These are phyloP conservation scores for Gossypium schwendimanii DNA, from an alignment of 441 rosid genomes.

Conservation along the genomic window DNA sequence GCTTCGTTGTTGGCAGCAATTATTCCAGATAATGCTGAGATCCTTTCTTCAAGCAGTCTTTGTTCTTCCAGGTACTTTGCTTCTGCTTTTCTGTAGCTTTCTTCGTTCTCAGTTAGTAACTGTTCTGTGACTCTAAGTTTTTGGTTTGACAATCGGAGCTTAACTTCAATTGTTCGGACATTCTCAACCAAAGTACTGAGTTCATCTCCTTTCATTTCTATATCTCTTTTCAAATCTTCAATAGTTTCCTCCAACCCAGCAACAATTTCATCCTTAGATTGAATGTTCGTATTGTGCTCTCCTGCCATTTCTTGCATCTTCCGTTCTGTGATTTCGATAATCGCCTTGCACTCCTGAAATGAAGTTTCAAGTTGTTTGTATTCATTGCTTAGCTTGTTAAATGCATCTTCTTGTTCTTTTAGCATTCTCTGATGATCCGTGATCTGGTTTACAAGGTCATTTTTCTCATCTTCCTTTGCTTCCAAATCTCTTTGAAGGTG, in stretches of 20 bases:
- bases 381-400: constrained; percentile 34
- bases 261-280: constrained; percentile 36
- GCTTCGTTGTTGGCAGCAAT: constrained; percentile 37
- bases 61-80: constrained; percentile 55
- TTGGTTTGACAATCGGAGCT: constrained; percentile 88
- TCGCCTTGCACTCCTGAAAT: constrained; percentile 39
- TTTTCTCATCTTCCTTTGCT: constrained; percentile 42
- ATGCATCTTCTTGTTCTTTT: constrained; percentile 35
- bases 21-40: constrained; percentile 28
- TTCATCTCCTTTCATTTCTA: constrained; percentile 79
- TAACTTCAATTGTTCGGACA: constrained; percentile 58
- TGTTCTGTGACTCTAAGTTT: constrained; percentile 89
- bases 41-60: constrained; percentile 45
- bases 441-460: constrained; percentile 25
- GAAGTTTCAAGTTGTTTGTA: constrained; percentile 29
- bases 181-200: constrained; percentile 45
- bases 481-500: constrained; percentile 55
- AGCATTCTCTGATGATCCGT: constrained; percentile 42
- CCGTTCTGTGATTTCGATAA: constrained; percentile 47
- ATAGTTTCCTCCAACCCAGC: constrained; percentile 44
- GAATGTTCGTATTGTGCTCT: constrained; percentile 27
- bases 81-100: constrained; percentile 49
- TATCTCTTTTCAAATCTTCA: constrained; percentile 61
- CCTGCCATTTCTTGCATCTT: constrained; percentile 47
- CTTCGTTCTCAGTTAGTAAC: constrained; percentile 68